These are phyloP conservation scores for Stagonosporopsis rhizophila DNA, from an alignment of 2,329 filamentous ascomycete species.

Conservation along the genomic window DNA sequence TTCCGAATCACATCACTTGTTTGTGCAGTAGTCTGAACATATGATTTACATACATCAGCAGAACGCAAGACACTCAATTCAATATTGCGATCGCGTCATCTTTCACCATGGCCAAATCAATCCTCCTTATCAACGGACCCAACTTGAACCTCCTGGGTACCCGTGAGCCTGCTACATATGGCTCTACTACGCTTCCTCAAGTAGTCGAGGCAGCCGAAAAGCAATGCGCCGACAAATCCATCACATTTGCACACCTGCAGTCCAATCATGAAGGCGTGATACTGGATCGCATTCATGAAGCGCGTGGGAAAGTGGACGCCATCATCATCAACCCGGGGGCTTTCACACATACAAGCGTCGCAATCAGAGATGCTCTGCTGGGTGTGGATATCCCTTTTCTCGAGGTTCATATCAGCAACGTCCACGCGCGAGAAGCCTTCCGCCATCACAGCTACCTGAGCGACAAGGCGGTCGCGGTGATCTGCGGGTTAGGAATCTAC, in stretches of 20 bases:
- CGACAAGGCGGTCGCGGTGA: conserved; percentile 77
- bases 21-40: neutral
- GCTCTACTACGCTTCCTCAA: conserved; percentile 70
- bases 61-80: neutral
- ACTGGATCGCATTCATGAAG: conserved; percentile 75
- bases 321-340: conserved; percentile 79
- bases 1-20: conserved; percentile 4
- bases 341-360: conserved; percentile 78
- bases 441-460: conserved; percentile 74
- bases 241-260: conserved; percentile 68
- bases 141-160: conserved; percentile 82
- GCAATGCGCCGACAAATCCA: conserved; percentile 59
- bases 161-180: conserved; percentile 77
- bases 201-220: conserved; percentile 60
- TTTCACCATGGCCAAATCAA: conserved; percentile 51
- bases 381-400: conserved; percentile 76
- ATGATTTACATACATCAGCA: neutral
- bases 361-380: conserved; percentile 74
- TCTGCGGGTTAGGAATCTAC: conserved; percentile 67
- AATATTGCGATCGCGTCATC: neutral
- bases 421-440: conserved; percentile 74
- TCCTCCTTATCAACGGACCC: conserved; percentile 81
- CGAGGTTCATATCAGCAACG: conserved; percentile 79
- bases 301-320: conserved; percentile 65
- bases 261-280: conserved; percentile 81